Percentiles rank a stretch among this genome's conserved stretches.
phyloP scores from a whole-genome alignment of 2,329 filamentous ascomycete genomes.

The Clonostachys sp. region DNA sequence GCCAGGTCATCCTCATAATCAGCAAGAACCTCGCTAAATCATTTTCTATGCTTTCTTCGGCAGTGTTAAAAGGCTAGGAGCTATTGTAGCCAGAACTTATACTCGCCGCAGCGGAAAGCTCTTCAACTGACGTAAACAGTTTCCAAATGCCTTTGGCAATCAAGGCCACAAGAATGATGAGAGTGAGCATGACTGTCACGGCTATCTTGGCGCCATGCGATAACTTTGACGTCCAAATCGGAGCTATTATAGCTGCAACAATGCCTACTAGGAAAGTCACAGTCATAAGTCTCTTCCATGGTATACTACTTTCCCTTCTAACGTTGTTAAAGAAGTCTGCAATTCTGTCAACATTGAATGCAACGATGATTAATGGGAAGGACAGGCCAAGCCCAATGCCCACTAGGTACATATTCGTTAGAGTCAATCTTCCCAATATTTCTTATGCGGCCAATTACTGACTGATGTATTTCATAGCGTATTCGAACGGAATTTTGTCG shows the following conservation, averaged over 20 bases:
- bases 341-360: neutral
- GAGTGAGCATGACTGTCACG: neutral
- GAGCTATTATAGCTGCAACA: neutral
- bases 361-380: neutral
- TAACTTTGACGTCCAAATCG: neutral
- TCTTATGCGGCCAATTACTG: neutral
- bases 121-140: neutral
- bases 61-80: no score
- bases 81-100: no score
- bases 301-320: neutral
- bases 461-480: conserved; percentile 5
- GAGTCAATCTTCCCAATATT: no score
- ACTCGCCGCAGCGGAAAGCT: no score
- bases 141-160: neutral
- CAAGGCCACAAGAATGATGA: neutral
- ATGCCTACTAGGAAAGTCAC: neutral
- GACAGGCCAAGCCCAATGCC: neutral
- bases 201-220: neutral
- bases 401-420: neutral
- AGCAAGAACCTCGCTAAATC: no score
- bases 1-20: no score
- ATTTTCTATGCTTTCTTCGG: no score
- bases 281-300: neutral
- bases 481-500: conserved; percentile 4
- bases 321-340: neutral